phyloP scores from a whole-genome alignment of 176 grass and related monocot genomes.

The Zizania latifolia region DNA sequence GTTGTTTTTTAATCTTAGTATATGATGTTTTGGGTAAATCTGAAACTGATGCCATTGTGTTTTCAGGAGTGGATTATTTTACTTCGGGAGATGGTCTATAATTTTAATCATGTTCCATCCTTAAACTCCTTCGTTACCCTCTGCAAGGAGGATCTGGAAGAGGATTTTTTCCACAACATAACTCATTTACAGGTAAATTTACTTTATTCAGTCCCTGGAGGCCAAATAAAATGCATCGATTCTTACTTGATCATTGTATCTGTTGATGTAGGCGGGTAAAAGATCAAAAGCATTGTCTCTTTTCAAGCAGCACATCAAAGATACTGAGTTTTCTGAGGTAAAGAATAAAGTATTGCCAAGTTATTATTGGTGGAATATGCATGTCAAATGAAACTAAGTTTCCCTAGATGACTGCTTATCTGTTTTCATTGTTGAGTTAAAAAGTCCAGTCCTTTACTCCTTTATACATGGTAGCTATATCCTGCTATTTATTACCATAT shows the following conservation, averaged over 20 bases:
- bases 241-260: conserved; percentile 29
- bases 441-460: background rate
- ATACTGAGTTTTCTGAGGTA: conserved; percentile 80
- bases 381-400: background rate
- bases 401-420: background rate
- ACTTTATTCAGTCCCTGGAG: conserved; percentile 5
- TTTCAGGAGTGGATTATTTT: conserved; percentile 92
- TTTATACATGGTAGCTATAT: background rate
- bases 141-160: conserved; percentile 78
- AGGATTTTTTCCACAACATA: conserved; percentile 92
- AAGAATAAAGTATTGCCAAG: background rate
- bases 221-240: background rate
- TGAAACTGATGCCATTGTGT: conserved; percentile 21
- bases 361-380: background rate
- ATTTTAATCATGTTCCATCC: conserved; percentile 50
- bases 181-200: conserved; percentile 88
- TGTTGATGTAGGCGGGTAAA: conserved; percentile 64
- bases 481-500: background rate
- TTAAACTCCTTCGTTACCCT: conserved; percentile 70
- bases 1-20: background rate
- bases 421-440: background rate
- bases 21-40: background rate
- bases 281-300: conserved; percentile 79
- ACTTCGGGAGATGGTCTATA: conserved; percentile 75
- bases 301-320: conserved; percentile 57